Conservation (phyloP, 2,329 filamentous ascomycete species). For the Ceratocystis huliohia region DNA sequence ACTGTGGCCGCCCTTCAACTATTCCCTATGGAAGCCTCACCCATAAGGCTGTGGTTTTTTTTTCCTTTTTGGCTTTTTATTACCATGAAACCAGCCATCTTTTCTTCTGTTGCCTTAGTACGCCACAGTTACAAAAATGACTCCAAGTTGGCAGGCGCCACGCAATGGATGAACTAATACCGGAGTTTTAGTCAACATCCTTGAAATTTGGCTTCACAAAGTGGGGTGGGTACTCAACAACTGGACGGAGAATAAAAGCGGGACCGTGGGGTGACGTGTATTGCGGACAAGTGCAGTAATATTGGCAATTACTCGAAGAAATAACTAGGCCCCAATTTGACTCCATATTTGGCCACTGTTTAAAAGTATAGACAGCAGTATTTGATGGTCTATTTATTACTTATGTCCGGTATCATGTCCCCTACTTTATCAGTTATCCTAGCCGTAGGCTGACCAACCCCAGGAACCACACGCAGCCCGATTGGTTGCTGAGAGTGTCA, state of each 20-base stretch:
- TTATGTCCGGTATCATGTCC: background rate
- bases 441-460: background rate
- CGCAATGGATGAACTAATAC: background rate
- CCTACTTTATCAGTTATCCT: background rate
- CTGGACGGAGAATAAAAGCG: background rate
- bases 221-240: background rate
- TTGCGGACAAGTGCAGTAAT: background rate
- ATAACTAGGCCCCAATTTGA: background rate
- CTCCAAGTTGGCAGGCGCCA: background rate
- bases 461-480: background rate
- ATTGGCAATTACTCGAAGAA: background rate
- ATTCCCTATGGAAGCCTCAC: background rate
- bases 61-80: background rate
- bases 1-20: background rate
- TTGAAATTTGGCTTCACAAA: background rate
- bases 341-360: background rate
- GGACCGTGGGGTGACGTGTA: background rate
- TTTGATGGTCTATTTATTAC: background rate
- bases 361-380: background rate
- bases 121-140: background rate
- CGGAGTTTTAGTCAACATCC: constrained; percentile 7
- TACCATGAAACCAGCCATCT: background rate
- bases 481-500: constrained; percentile 2
- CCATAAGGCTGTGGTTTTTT: background rate
- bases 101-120: background rate